phyloP scores from a whole-genome alignment of 148 eudicot species.

The Cornus kousa region DNA sequence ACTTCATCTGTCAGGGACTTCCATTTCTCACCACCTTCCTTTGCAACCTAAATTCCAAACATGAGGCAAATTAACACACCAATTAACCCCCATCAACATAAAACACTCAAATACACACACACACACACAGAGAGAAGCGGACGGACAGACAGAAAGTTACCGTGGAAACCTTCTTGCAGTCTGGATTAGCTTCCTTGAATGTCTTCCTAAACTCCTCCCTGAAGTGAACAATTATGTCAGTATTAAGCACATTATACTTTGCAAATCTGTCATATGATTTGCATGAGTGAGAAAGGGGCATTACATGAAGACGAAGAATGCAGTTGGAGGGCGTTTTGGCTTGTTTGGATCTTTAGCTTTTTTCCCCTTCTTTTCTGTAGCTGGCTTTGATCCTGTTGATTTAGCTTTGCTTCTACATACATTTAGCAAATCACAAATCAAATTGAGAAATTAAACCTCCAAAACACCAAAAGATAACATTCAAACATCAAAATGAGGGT shows the following conservation, averaged over 20 bases:
- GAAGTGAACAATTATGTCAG: neutral
- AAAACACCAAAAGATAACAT: neutral
- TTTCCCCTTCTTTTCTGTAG: slow-evolving; percentile 43
- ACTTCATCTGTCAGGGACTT: slow-evolving; percentile 82
- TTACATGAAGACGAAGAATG: slow-evolving; percentile 81
- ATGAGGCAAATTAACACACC: neutral
- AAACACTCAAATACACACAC: too few relatives aligned
- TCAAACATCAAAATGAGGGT: neutral
- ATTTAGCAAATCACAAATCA: neutral
- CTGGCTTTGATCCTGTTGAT: slow-evolving; percentile 34
- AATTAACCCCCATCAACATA: too few relatives aligned
- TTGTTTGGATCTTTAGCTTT: slow-evolving; percentile 51
- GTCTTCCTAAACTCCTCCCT: slow-evolving; percentile 85
- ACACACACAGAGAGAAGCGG: too few relatives aligned
- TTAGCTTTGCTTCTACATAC: slow-evolving; percentile 44
- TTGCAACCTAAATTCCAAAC: slow-evolving; percentile 49
- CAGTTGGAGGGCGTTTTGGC: slow-evolving; percentile 79
- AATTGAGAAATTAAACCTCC: neutral
- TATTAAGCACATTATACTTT: neutral
- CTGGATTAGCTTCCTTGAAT: slow-evolving; percentile 76
- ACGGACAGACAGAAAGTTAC: slow-evolving; percentile 19
- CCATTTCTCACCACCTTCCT: slow-evolving; percentile 91
- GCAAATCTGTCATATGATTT: neutral
- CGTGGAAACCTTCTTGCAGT: slow-evolving; percentile 56
- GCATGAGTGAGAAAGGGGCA: neutral